Percentiles rank a stretch among this genome's conserved stretches.
Evolutionary conservation across 2,329 filamentous ascomycete species (phyloP).

Genomic region (Cladosporium sp.): DNA sequence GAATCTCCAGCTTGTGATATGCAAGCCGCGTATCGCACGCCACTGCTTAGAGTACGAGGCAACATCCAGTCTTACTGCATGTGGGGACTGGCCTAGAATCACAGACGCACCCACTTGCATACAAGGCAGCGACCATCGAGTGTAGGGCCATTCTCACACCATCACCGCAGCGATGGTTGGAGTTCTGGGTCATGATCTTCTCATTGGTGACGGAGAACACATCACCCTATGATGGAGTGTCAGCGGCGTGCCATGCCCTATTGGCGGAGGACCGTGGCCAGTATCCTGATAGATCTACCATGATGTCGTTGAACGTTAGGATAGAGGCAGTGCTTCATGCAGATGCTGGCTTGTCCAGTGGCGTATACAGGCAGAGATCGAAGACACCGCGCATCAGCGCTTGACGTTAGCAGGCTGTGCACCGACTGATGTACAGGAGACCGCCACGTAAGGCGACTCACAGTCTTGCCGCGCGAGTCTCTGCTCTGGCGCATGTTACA

Average conservation of each 20-base stretch:
- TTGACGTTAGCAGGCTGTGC: neutral
- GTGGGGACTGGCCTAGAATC: neutral
- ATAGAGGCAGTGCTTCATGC: neutral
- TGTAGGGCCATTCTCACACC: neutral
- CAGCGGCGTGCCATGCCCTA: neutral
- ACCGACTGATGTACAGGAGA: neutral
- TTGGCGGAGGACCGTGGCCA: neutral
- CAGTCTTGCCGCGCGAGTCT: neutral
- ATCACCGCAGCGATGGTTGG: neutral
- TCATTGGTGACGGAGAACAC: neutral
- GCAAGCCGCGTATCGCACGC: neutral
- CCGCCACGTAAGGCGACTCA: neutral
- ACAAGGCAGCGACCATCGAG: neutral
- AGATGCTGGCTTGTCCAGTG: neutral
- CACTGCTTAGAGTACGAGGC: neutral
- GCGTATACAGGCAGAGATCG: neutral
- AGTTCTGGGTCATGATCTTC: neutral
- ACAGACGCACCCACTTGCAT: neutral
- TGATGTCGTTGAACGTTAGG: neutral
- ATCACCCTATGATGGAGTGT: neutral
- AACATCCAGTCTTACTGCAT: neutral
- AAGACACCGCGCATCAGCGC: neutral
- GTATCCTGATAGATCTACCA: neutral
- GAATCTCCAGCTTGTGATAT: neutral
- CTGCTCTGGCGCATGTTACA: neutral